These are phyloP conservation scores for Crithidia acanthocephali DNA, from an alignment of 208 protist genomes.

Conservation along the genomic window DNA sequence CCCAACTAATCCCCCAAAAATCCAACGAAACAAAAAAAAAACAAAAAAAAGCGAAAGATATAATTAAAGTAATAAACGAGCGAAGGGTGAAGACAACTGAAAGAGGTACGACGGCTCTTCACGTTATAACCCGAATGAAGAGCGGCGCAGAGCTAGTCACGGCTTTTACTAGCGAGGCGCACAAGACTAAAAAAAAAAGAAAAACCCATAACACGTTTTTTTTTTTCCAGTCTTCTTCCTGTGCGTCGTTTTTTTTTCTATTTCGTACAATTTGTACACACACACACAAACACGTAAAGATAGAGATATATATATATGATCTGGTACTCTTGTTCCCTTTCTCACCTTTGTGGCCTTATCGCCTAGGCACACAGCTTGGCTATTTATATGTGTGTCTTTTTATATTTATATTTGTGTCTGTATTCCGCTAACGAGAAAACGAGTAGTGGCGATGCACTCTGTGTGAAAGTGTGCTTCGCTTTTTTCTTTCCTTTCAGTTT, in stretches of 20 bases:
- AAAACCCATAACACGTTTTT: not conserved
- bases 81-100: not conserved
- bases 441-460: slow-evolving; percentile 8
- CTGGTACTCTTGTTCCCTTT: not conserved
- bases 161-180: slow-evolving; percentile 1
- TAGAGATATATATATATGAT: slow-evolving; percentile 1
- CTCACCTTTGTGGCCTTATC: not conserved
- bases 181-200: not conserved
- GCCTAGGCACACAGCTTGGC: not conserved
- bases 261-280: not conserved
- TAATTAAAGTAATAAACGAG: not conserved
- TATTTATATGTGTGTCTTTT: no score
- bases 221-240: slow-evolving; percentile 4
- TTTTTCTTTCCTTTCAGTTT: slow-evolving; percentile 13
- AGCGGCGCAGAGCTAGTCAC: slow-evolving; percentile 6
- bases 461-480: not conserved
- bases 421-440: slow-evolving; percentile 16
- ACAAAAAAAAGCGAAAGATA: not conserved
- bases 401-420: slow-evolving; percentile 14
- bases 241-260: not conserved
- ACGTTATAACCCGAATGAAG: not conserved
- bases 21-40: slow-evolving; percentile 8
- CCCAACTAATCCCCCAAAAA: no score
- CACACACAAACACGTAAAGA: not conserved
- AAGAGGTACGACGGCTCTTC: slow-evolving; percentile 2